Base-by-base conservation (phyloP, 306 rosid genomes). In the Mimosa bimucronata region DNA sequence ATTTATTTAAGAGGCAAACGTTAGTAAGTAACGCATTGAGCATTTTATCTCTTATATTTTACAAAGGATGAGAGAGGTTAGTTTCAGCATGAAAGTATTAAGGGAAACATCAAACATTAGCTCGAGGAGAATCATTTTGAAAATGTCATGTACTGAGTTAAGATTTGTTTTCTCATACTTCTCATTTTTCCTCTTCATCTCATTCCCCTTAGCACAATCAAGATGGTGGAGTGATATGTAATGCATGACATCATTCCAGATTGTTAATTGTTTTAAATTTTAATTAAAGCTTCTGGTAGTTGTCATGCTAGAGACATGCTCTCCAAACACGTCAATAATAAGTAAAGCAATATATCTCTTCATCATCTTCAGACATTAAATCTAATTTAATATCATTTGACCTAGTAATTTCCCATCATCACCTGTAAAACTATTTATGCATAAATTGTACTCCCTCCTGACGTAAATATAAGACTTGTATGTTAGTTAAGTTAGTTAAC, bases 221-320 rank as follows among this genome's bases (percentile, higher is more conserved):
- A 67, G 38, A 67, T 67, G 6, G 29, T 40, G 6, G 25, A 11
- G 19, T 67, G 26, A 30, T 40, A 41, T 68, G 31, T 3, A 21
- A 68, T 29, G 19, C 77, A 73, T 31, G 31, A 73, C 77, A 29
- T 52, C 62, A 52, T 73, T 19, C 55, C 31, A 12, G 42, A 48
- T 10, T 4, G 8, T 48, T 30, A 7, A 16, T 73, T 31, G 12
- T 53, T 52, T 19, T 31, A 29, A 72, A 6, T 31, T 30, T 19
- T 31, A 18, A 72, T 6, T 48, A n/a, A 13, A 19, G 45, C 76
- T 29, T 72, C 18, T 50, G 19, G 58, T 8, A 70, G 30, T 4
- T 72, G 76, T 52, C 62, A 31, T 50, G 57, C n/a, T 19, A 19
- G 46, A 9, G 48, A 30, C 13, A 52, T n/a, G 46, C 65, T 73